Percentiles rank a stretch among this genome's conserved stretches.
Conservation (phyloP, 331 rosid genomes). For the Telfairia occidentalis region DNA sequence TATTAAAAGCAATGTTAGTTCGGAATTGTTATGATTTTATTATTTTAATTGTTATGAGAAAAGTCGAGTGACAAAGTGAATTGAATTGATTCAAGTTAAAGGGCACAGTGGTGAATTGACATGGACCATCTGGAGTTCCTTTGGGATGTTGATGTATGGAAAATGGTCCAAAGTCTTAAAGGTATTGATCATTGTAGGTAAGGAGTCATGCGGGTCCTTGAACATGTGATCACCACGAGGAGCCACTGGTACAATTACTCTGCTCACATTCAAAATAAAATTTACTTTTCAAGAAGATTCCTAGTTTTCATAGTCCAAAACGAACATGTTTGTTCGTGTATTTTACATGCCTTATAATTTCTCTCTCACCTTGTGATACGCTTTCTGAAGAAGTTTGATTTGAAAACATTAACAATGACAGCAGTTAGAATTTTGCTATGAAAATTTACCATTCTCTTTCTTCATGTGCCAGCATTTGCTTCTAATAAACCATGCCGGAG, state of each 20-base stretch:
- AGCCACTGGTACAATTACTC: background rate
- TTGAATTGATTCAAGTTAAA: background rate
- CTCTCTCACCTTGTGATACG: background rate
- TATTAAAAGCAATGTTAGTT: constrained; percentile 2
- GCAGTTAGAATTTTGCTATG: background rate
- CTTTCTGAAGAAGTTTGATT: background rate
- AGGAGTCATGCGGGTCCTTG: background rate
- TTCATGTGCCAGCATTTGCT: background rate
- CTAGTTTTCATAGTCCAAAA: background rate
- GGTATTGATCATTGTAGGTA: background rate
- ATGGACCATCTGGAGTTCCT: constrained; percentile 5
- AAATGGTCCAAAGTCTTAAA: constrained; percentile 1
- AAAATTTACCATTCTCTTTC: background rate
- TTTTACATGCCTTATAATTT: background rate
- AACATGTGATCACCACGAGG: constrained; percentile 4
- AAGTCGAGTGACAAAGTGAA: constrained; percentile 4
- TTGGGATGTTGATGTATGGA: constrained; percentile 9
- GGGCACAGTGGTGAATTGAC: background rate
- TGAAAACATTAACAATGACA: background rate
- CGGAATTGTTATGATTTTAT: background rate
- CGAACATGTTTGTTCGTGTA: background rate
- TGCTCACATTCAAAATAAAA: background rate
- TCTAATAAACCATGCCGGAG: background rate
- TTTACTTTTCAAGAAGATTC: background rate
- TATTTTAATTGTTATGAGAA: background rate